Base-by-base conservation (phyloP, 768 basidiomycete genomes). In the Collybia nuda region DNA sequence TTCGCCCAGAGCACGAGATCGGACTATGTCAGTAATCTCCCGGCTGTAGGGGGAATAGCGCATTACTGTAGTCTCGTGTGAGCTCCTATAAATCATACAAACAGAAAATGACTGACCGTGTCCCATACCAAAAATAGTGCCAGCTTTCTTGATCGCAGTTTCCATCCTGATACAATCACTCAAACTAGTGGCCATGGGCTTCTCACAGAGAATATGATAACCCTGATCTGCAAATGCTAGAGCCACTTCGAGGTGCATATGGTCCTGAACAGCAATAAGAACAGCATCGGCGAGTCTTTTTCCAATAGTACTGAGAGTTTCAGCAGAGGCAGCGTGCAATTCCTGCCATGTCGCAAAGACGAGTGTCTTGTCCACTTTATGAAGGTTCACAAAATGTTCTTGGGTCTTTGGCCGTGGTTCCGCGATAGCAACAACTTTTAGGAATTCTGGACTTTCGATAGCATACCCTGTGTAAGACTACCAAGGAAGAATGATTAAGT, bases 131-230 rank as follows among this genome's bases (percentile, higher is more conserved):
- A 93, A 94, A 56, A 94, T 85, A 37, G 82, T 74, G 0, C 81
- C 81, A 2, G 85, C 79, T 28, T 82, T 76, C 65, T 81, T 84
- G 24, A 94, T 76, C 0, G 82, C 88, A 26, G 73, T 70, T 54
- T 89, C 84, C 75, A 94, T 93, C 63, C 72, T 75, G 43, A 94
- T 63, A 52, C 92, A 89, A 55, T 90, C 90, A 47, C 78, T 73
- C 32, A 88, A 59, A 47, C 65, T 80, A 3, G 88, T 93, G 0
- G 91, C 89, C 87, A 95, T 90, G 0, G 93, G 93, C 63, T 95
- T 95, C 77, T 95, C 93, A 66, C 93, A 94, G 18, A 95, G 75
- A 49, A 95, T 89, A 58, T 93, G 85, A 61, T 94, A 94, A 1
- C 90, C 90, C 60, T 90, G 90, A 37, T 74, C 77, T 0, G 85